Conservation (phyloP, 805 yeast genomes). For the Starmerella khaoyaiensis region DNA sequence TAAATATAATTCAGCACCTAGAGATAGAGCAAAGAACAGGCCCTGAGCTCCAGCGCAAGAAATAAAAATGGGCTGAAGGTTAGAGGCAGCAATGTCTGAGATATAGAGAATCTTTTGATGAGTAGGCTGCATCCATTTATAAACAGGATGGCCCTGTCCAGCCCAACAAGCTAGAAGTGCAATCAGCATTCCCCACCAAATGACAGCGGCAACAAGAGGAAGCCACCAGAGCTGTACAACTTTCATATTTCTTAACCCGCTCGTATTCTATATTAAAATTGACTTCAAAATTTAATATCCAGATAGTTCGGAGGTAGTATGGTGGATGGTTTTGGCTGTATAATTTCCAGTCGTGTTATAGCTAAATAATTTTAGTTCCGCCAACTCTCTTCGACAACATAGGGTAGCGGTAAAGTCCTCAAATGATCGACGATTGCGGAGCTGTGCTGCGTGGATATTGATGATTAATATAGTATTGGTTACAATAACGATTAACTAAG, state of each 20-base stretch:
- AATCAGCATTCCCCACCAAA: constrained; percentile 88
- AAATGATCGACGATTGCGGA: no score
- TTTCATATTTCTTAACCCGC: constrained; percentile 16
- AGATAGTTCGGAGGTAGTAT: no score
- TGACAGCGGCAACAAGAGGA: constrained; percentile 53
- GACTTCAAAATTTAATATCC: no score
- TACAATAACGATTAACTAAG: no score
- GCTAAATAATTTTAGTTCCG: no score
- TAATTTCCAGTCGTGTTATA: no score
- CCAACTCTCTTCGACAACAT: no score
- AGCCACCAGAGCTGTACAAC: constrained; percentile 32
- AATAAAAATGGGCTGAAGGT: constrained; percentile 73
- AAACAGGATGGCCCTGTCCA: constrained; percentile 63
- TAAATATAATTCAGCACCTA: constrained; percentile 49
- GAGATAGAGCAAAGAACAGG: constrained; percentile 51
- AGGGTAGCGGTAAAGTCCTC: no score
- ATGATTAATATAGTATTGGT: no score
- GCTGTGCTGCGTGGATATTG: no score
- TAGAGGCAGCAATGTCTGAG: constrained; percentile 70
- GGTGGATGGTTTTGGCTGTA: no score
- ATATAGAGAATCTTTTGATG: constrained; percentile 44
- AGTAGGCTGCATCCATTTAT: constrained; percentile 40
- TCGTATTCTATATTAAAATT: no score
- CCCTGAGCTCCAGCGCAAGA: constrained; percentile 69
- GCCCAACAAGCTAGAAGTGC: constrained; percentile 73